These are phyloP conservation scores for Ligustrum vulgare DNA, from an alignment of 257 asterid species.

Conservation along the genomic window DNA sequence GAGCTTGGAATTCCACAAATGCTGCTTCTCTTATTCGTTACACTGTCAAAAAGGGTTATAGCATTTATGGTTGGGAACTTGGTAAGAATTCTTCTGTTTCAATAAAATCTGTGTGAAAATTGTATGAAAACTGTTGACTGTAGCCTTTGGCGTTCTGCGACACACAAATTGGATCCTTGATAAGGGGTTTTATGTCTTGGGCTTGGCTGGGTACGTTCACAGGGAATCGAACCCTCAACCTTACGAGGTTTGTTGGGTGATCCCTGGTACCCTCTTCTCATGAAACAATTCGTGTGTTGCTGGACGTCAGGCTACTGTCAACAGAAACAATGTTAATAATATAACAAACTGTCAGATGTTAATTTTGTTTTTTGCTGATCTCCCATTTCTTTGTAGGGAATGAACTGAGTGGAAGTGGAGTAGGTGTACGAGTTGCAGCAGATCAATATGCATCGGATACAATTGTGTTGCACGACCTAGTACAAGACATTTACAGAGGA, in stretches of 20 bases:
- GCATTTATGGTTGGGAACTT: slow-evolving; percentile 67
- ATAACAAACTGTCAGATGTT: background rate
- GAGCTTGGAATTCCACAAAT: slow-evolving; percentile 62
- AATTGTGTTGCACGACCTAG: slow-evolving; percentile 26
- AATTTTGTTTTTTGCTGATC: background rate
- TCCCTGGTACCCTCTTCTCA: too few relatives aligned
- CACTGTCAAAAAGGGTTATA: slow-evolving; percentile 55
- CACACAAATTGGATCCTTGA: background rate
- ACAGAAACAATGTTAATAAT: background rate
- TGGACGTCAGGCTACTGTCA: too few relatives aligned
- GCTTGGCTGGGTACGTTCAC: too few relatives aligned
- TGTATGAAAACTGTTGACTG: too few relatives aligned
- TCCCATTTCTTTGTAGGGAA: slow-evolving; percentile 41
- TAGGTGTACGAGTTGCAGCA: slow-evolving; percentile 49
- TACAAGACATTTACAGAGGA: slow-evolving; percentile 43
- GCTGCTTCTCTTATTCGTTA: slow-evolving; percentile 61
- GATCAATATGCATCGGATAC: slow-evolving; percentile 59
- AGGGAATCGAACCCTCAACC: too few relatives aligned
- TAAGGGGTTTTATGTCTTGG: too few relatives aligned
- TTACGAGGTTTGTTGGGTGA: too few relatives aligned
- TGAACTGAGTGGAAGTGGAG: slow-evolving; percentile 66
- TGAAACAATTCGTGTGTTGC: too few relatives aligned
- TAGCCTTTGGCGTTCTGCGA: too few relatives aligned
- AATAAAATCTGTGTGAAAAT: background rate
- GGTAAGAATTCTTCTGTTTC: slow-evolving; percentile 32